Percentiles rank a stretch among this genome's conserved stretches.
These are phyloP conservation scores for Starmerella stigmatis DNA, from an alignment of 805 yeast genomes.

Conservation along the genomic window DNA sequence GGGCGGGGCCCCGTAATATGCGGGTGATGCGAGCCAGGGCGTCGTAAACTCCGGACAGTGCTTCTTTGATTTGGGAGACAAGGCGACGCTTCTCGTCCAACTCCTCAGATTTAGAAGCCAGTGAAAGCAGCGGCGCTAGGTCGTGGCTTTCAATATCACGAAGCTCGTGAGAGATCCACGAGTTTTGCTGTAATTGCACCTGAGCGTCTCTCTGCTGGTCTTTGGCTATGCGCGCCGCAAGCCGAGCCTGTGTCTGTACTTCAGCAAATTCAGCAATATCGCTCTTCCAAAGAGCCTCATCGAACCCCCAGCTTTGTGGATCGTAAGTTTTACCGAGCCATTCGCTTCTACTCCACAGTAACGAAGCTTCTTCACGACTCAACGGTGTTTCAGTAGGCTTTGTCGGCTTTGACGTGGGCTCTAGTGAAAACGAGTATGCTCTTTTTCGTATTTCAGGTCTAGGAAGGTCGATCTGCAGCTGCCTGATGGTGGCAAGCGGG, in stretches of 20 bases:
- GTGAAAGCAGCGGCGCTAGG: constrained; percentile 48
- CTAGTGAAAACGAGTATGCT: neutral
- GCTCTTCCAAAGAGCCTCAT: constrained; percentile 12
- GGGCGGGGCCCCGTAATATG: constrained; percentile 58
- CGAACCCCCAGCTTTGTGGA: constrained; percentile 11
- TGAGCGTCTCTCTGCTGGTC: constrained; percentile 40
- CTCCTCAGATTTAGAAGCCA: constrained; percentile 41
- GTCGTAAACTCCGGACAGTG: constrained; percentile 50
- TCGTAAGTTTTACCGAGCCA: constrained; percentile 17
- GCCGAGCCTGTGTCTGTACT: neutral
- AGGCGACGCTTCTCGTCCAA: constrained; percentile 37
- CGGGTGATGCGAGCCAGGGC: constrained; percentile 59
- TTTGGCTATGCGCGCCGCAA: constrained; percentile 7
- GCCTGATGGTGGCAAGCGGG: neutral
- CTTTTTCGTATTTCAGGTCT: neutral
- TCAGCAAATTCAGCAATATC: neutral
- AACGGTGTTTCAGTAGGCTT: constrained; percentile 13
- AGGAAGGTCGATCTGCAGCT: neutral
- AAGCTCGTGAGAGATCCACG: constrained; percentile 42
- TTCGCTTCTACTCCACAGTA: constrained; percentile 9
- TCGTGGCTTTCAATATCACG: constrained; percentile 54
- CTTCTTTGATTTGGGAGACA: constrained; percentile 37
- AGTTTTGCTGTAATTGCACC: constrained; percentile 37
- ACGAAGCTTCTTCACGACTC: neutral
- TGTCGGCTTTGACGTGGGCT: neutral